phyloP scores from a whole-genome alignment of 805 yeast genomes.

The Zygoascus flipseniorum region DNA sequence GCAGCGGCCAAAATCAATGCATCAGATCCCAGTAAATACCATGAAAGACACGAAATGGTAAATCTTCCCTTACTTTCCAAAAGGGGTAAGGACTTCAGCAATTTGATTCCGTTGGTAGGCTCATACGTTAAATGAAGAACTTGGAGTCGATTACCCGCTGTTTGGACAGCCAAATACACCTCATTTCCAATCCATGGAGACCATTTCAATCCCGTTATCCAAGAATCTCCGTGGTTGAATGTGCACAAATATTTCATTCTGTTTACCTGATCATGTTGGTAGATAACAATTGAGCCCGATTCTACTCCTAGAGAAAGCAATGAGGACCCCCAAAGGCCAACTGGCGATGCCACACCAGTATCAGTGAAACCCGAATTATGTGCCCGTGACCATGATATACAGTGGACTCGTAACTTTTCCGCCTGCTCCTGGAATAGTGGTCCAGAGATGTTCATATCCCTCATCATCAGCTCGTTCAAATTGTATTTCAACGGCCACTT shows the following conservation, averaged over 20 bases:
- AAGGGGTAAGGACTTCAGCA: not conserved
- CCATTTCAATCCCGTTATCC: slow-evolving; percentile 12
- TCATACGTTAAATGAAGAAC: not conserved
- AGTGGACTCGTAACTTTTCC: slow-evolving; percentile 7
- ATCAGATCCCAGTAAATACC: slow-evolving; percentile 1
- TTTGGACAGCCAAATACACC: not conserved
- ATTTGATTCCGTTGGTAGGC: not conserved
- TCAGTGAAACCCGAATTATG: not conserved
- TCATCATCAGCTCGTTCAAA: slow-evolving; percentile 1
- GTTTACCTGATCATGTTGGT: slow-evolving; percentile 1
- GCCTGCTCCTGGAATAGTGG: slow-evolving; percentile 1
- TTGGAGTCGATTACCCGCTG: not conserved
- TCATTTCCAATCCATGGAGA: slow-evolving; percentile 5
- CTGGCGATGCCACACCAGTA: not conserved
- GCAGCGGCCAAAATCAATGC: slow-evolving; percentile 6
- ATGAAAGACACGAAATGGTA: slow-evolving; percentile 3
- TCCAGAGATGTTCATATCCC: not conserved
- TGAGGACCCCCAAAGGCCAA: slow-evolving; percentile 14
- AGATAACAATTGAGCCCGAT: slow-evolving; percentile 11
- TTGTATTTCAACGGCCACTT: slow-evolving; percentile 10
- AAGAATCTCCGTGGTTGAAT: slow-evolving; percentile 3
- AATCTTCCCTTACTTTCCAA: slow-evolving; percentile 7
- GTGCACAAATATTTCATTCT: slow-evolving; percentile 1
- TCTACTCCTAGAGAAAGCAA: slow-evolving; percentile 17
- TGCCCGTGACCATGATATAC: slow-evolving; percentile 13